Conservation (phyloP, 2,329 filamentous ascomycete genomes). For the Catunica adiposa region DNA sequence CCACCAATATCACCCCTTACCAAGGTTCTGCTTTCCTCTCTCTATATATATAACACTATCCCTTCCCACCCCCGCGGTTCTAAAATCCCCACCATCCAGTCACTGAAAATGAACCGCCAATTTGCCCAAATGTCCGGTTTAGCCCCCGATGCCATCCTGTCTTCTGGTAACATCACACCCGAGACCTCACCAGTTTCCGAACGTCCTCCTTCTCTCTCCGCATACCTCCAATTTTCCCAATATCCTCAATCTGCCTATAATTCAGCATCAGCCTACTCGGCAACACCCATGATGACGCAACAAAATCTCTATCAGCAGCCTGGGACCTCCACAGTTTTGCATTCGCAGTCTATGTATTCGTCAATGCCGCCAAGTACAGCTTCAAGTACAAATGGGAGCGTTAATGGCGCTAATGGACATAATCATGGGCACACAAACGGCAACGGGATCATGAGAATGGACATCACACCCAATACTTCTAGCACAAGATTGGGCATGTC, state of each 20-base stretch:
- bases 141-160: neutral
- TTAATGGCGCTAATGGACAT: neutral
- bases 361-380: neutral
- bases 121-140: slow-evolving; percentile 5
- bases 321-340: neutral
- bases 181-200: slow-evolving; percentile 9
- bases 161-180: slow-evolving; percentile 2
- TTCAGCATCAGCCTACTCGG: neutral
- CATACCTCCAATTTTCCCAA: slow-evolving; percentile 1
- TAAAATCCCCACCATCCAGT: no score
- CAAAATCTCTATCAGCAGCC: neutral
- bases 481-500: neutral
- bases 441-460: neutral
- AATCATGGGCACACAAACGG: neutral
- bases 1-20: no score
- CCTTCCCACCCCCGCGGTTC: no score
- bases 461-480: neutral
- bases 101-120: slow-evolving; percentile 9
- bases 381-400: neutral
- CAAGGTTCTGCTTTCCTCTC: no score
- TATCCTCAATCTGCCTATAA: neutral
- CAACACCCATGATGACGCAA: neutral
- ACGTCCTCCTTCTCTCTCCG: neutral
- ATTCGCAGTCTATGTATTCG: neutral
- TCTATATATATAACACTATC: no score